Evolutionary conservation across 1,139 yeast species (phyloP).

Genomic region (Nakaseomyces delphensis): DNA sequence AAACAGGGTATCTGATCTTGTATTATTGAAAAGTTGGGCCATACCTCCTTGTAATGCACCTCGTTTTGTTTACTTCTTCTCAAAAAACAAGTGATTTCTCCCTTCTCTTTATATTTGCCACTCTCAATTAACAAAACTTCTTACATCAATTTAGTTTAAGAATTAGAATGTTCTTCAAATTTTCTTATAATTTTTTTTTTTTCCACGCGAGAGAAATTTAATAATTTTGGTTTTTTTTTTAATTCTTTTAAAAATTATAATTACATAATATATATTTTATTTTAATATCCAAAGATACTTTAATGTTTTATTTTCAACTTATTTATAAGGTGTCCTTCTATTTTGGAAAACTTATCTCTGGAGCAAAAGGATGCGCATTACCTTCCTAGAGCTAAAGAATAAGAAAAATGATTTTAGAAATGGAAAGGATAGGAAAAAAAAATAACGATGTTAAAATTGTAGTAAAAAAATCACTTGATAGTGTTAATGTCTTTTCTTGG

Average conservation of each 20-base stretch:
- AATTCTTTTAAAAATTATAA: not conserved
- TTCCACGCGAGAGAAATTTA: not conserved
- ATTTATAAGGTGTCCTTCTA: not conserved
- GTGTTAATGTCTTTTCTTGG: too few species aligned
- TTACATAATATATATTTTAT: constrained; percentile 3
- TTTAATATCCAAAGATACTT: too few species aligned
- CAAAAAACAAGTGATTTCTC: not conserved
- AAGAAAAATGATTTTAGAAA: too few species aligned
- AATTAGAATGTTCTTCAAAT: not conserved
- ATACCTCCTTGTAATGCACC: constrained; percentile 26
- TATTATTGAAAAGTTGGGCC: constrained; percentile 52
- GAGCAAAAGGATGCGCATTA: too few species aligned
- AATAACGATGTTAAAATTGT: too few species aligned
- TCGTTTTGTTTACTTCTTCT: not conserved
- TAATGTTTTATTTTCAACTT: too few species aligned
- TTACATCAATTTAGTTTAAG: too few species aligned
- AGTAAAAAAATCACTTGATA: too few species aligned
- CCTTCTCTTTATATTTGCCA: not conserved
- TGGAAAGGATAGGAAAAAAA: too few species aligned
- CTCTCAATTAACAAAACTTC: too few species aligned
- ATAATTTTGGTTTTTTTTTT: not conserved
- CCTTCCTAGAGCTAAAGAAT: too few species aligned
- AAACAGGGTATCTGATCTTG: constrained; percentile 85
- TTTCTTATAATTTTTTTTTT: not conserved
- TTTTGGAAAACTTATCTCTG: too few species aligned